Conservation (phyloP, 2,329 filamentous ascomycete genomes). For the Clathrospora elynae region DNA sequence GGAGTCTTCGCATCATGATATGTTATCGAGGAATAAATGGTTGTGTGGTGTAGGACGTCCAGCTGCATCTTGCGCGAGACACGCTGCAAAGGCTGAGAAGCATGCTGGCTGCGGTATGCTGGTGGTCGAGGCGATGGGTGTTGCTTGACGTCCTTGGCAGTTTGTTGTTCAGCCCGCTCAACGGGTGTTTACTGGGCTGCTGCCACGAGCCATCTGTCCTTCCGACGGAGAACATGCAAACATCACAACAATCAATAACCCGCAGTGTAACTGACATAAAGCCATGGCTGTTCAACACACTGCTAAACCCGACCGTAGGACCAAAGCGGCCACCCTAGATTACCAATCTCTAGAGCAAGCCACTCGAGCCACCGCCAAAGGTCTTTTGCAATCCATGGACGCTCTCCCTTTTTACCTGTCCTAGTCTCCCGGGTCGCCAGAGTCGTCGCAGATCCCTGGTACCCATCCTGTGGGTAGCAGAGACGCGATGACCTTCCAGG, state of each 20-base stretch:
- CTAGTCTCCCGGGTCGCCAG: conserved; percentile 2
- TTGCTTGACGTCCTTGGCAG: conserved; percentile 3
- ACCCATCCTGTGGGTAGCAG: conserved; percentile 1
- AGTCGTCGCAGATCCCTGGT: conserved; percentile 7
- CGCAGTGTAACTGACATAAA: conserved; percentile 6
- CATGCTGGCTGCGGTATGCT: not conserved
- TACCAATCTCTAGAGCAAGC: conserved; percentile 3
- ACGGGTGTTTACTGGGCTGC: conserved; percentile 2
- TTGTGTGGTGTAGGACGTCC: conserved; percentile 1
- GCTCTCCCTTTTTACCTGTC: conserved; percentile 6
- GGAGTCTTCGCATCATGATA: no score
- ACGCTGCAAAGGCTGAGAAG: conserved; percentile 7
- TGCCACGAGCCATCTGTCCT: not conserved
- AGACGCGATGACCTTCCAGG: conserved; percentile 3
- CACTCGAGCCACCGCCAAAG: no score
- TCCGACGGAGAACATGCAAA: not conserved
- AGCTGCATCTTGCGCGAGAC: conserved; percentile 3
- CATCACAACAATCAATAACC: conserved; percentile 7
- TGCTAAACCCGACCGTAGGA: conserved; percentile 7
- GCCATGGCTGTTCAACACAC: conserved; percentile 14
- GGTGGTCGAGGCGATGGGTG: conserved; percentile 1
- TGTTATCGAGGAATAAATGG: no score
- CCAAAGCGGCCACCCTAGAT: conserved; percentile 5
- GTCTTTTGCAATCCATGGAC: no score
- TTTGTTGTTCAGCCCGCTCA: conserved; percentile 1